Evolutionary conservation across 805 yeast species (phyloP), one percentile per base, ranked within the genome.

Genomic region (Lachancea sp.): DNA sequence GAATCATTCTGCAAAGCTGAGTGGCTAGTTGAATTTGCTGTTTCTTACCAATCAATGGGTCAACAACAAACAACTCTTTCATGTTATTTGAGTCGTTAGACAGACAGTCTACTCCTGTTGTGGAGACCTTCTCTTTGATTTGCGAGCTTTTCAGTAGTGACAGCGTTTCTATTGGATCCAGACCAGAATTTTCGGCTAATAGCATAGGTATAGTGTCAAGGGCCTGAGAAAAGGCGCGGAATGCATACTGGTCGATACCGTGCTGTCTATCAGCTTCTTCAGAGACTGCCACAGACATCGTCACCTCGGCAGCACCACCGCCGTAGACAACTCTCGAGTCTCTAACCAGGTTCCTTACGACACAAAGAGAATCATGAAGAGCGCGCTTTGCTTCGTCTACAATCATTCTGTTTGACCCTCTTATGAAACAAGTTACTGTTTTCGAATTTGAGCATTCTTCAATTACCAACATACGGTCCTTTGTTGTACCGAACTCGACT

Each of bases 321-420:
- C 99, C 99, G 61, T 93, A 93, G n/a, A 95, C 97, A 38, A 93
- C 87, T 66, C 96, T 78, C 63, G 81, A 83, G 66, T 95, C 98
- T 58, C 82, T 79, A 42, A 95, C 83, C 63, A 93, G 77, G 69
- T 93, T 95, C 71, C 99, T 85, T 25, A 93, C 99, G 37, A 95
- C 99, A 71, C 99, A 91, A 47, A 93, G 71, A 8, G 99, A 86
- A 65, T 93, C 99, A 60, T 93, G 98, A 48, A 93, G 74, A 1
- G 99, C 97, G 66, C 99, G 83, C 53, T 86, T 79, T 42, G 96
- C 95, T 71, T 93, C 99, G 60, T 91, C 99, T 26, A 87, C 91
- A 58, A 95, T 88, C 99, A 93, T 95, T 67, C 86, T 90, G 68
- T 90, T 93, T 8, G 96, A 86, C 32, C 99, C 99, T 66, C 99